Conservation (phyloP, 768 basidiomycete genomes). For the Hemileccinum rubropunctum region DNA sequence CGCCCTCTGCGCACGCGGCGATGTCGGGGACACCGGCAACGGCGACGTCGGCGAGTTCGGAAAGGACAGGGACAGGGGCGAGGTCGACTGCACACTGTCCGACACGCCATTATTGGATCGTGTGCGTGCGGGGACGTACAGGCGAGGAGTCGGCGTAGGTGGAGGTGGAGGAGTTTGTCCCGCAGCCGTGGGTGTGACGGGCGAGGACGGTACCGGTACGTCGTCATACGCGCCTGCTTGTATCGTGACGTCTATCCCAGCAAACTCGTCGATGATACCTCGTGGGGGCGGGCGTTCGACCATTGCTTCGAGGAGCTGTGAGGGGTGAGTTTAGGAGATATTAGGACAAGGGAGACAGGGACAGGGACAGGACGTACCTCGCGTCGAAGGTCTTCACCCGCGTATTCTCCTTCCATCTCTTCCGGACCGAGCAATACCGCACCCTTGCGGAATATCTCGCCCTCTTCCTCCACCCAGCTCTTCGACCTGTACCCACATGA, state of each 20-base stretch:
- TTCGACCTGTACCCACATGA: conserved; percentile 48
- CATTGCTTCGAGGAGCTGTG: conserved; percentile 81
- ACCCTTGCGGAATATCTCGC: conserved; percentile 94
- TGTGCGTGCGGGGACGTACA: conserved; percentile 52
- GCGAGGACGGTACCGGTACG: conserved; percentile 6
- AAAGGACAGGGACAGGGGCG: background rate
- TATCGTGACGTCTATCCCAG: conserved; percentile 38
- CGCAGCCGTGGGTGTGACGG: conserved; percentile 25
- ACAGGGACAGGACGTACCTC: conserved; percentile 45
- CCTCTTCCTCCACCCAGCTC: conserved; percentile 90
- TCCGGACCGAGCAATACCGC: conserved; percentile 74
- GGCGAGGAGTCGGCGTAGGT: conserved; percentile 41
- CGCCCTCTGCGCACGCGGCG: conserved; percentile 4
- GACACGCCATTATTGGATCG: background rate
- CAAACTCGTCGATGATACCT: conserved; percentile 62
- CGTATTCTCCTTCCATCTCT: conserved; percentile 88
- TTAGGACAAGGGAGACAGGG: background rate
- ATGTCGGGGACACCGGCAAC: conserved; percentile 12
- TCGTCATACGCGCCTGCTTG: conserved; percentile 15
- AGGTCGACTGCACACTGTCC: background rate
- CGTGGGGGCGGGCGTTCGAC: conserved; percentile 83
- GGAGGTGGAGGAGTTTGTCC: conserved; percentile 24
- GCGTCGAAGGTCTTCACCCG: conserved; percentile 82
- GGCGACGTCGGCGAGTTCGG: background rate
- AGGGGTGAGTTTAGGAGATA: background rate